Conservation (phyloP, 345 rosid genomes). For the Psidium guajava region DNA sequence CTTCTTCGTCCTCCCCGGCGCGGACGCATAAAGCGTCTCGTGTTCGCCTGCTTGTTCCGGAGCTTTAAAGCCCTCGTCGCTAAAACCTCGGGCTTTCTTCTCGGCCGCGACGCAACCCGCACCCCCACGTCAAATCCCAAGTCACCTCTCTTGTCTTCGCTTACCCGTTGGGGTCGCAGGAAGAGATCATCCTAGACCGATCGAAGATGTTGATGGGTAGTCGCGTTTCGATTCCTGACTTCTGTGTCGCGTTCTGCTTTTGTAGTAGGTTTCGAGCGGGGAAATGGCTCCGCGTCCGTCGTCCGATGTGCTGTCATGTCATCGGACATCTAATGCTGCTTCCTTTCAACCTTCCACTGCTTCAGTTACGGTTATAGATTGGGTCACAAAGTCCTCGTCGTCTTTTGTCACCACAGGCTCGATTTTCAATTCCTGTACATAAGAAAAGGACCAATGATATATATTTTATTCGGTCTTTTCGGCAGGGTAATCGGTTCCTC, state of each 20-base stretch:
- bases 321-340: background rate
- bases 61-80: background rate
- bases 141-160: background rate
- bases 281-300: background rate
- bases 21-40: background rate
- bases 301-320: background rate
- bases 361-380: background rate
- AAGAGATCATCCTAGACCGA: background rate
- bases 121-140: background rate
- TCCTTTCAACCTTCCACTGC: background rate
- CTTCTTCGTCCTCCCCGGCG: background rate
- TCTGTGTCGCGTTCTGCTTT: background rate
- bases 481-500: background rate
- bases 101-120: background rate
- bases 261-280: background rate
- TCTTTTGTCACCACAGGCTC: background rate
- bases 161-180: background rate
- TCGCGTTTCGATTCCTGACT: background rate
- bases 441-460: background rate
- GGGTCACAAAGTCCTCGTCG: background rate
- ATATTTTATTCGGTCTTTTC: background rate
- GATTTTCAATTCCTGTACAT: background rate
- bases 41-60: background rate
- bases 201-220: background rate
- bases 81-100: background rate